These are phyloP conservation scores for Herpetomonas tarakana DNA, from an alignment of 208 protist genomes.

Conservation along the genomic window DNA sequence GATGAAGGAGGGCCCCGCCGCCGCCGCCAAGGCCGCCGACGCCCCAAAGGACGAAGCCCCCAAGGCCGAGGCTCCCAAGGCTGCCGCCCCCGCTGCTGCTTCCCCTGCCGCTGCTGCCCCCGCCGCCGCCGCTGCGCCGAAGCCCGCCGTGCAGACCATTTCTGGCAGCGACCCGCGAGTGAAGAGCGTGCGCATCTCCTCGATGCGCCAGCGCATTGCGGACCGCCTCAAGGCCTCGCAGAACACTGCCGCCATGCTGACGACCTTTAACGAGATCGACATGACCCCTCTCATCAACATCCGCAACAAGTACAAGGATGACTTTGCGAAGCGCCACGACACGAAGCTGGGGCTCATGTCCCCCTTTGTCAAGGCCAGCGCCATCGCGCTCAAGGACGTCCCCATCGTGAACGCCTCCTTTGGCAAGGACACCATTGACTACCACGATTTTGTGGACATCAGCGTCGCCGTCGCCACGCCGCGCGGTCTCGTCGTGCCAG, in stretches of 20 bases:
- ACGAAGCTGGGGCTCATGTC: slow-evolving; percentile 99
- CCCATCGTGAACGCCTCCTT: slow-evolving; percentile 97
- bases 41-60: slow-evolving; percentile 11
- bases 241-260: slow-evolving; percentile 98
- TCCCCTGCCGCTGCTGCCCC: slow-evolving; percentile 19
- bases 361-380: slow-evolving; percentile 97
- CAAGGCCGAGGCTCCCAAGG: slow-evolving; percentile 27
- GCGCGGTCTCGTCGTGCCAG: slow-evolving; percentile 96
- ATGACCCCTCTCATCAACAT: slow-evolving; percentile 95
- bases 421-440: slow-evolving; percentile 95
- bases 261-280: slow-evolving; percentile 99
- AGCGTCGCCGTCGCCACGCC: slow-evolving; percentile 97
- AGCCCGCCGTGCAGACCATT: slow-evolving; percentile 14
- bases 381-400: slow-evolving; percentile 94
- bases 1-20: slow-evolving; percentile 77
- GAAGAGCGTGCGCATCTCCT: slow-evolving; percentile 90
- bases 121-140: slow-evolving; percentile 22
- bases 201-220: slow-evolving; percentile 95
- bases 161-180: slow-evolving; percentile 70
- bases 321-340: slow-evolving; percentile 97
- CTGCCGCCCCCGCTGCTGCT: slow-evolving; percentile 6
- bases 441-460: slow-evolving; percentile 98
- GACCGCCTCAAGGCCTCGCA: slow-evolving; percentile 98
- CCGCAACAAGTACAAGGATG: slow-evolving; percentile 97
- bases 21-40: slow-evolving; percentile 9